These are phyloP conservation scores for Gentiana macrophylla DNA, from an alignment of 257 asterid genomes.

Conservation along the genomic window DNA sequence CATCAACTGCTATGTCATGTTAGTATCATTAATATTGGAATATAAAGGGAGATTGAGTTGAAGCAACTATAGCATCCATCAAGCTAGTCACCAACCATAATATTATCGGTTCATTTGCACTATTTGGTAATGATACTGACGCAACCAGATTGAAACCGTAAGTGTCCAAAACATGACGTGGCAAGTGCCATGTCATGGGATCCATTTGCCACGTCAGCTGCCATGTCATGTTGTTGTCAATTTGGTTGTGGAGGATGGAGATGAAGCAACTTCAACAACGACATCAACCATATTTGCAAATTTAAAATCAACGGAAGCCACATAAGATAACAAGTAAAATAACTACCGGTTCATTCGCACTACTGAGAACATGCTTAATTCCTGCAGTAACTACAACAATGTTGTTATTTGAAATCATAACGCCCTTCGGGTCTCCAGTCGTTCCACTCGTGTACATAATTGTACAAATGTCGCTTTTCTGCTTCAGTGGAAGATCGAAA, in stretches of 20 bases:
- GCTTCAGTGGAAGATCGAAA: constrained; percentile 77
- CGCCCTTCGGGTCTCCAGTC: constrained; percentile 98
- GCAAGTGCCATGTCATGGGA: too few relatives aligned
- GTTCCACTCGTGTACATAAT: constrained; percentile 99
- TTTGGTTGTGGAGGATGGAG: neutral
- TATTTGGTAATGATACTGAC: too few relatives aligned
- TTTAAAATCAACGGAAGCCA: neutral
- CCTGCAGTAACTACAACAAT: constrained; percentile 77
- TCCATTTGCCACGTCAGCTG: too few relatives aligned
- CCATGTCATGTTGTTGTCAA: too few relatives aligned
- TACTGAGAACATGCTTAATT: constrained; percentile 45
- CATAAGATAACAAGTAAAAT: constrained; percentile 5
- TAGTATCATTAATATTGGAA: too few relatives aligned
- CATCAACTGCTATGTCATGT: too few relatives aligned
- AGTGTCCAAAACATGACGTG: too few relatives aligned
- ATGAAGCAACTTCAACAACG: neutral
- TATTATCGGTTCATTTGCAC: too few relatives aligned
- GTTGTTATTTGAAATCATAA: constrained; percentile 79
- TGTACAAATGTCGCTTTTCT: constrained; percentile 76
- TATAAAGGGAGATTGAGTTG: too few relatives aligned
- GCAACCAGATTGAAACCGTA: too few relatives aligned
- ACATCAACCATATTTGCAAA: neutral
- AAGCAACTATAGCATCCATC: too few relatives aligned
- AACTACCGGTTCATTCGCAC: constrained; percentile 62
- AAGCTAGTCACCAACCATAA: too few relatives aligned